A percentile compares a stretch with the other conserved stretches of the same genome.
These are phyloP conservation scores for Calycina marina DNA, from an alignment of 2,329 filamentous ascomycete species.

Conservation along the genomic window DNA sequence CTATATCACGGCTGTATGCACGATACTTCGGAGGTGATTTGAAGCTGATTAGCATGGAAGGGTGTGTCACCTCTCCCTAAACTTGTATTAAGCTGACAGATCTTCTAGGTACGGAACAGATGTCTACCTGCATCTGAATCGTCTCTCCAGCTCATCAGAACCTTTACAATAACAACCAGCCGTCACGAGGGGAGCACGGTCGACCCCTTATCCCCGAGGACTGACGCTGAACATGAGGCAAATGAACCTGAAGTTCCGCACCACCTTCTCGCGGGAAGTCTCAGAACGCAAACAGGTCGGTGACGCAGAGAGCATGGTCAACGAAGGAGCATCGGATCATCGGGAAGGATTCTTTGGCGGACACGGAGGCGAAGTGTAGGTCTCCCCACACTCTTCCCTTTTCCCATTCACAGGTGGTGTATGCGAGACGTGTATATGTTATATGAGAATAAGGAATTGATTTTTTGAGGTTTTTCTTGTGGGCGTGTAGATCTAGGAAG, in stretches of 20 bases:
- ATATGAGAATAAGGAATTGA: too few relatives aligned
- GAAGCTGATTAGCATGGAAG: constrained; percentile 98
- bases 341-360: constrained; percentile 22
- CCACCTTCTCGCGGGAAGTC: constrained; percentile 58
- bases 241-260: constrained; percentile 51
- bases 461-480: too few relatives aligned
- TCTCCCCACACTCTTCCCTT: too few relatives aligned
- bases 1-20: constrained; percentile 86
- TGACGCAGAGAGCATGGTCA: constrained; percentile 67
- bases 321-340: constrained; percentile 26
- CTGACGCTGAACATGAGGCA: constrained; percentile 41
- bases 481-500: too few relatives aligned
- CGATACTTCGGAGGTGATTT: constrained; percentile 95
- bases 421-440: too few relatives aligned
- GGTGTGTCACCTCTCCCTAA: constrained; percentile 40
- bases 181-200: constrained; percentile 35
- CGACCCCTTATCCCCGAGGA: constrained; percentile 40
- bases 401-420: too few relatives aligned
- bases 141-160: constrained; percentile 87
- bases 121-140: constrained; percentile 94
- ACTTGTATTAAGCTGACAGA: constrained; percentile 12
- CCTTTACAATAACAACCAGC: constrained; percentile 78
- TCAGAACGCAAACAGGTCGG: constrained; percentile 83
- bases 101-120: constrained; percentile 77
- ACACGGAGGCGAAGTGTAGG: constrained; percentile 21